Evolutionary conservation across 306 rosid genomes (phyloP).

Genomic region (Arachis hypogaea): DNA sequence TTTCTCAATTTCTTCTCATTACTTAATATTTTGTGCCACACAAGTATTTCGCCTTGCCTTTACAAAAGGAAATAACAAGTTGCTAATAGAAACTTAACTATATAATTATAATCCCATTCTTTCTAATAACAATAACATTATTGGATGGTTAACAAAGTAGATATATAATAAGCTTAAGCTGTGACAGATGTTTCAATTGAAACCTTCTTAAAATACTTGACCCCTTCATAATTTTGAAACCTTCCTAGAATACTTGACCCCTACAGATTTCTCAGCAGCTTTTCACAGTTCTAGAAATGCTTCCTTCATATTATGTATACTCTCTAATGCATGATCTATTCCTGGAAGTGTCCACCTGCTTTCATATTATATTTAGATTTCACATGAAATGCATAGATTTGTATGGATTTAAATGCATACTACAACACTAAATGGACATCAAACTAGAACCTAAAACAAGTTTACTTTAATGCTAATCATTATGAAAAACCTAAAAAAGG

Average conservation of each 20-base stretch:
- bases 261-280: slow-evolving; percentile 48
- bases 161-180: slow-evolving; percentile 53
- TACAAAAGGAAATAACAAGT: not conserved
- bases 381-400: not conserved
- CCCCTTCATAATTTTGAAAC: slow-evolving; percentile 38
- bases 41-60: too few relatives aligned
- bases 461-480: not conserved
- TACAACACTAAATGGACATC: too few relatives aligned
- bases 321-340: slow-evolving; percentile 82
- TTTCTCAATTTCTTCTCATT: not conserved
- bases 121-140: slow-evolving; percentile 28
- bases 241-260: slow-evolving; percentile 46
- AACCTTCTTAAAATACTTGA: too few relatives aligned
- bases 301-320: slow-evolving; percentile 82
- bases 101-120: not conserved
- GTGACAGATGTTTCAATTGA: slow-evolving; percentile 60
- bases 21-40: too few relatives aligned
- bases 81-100: not conserved
- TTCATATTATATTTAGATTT: slow-evolving; percentile 1
- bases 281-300: slow-evolving; percentile 94
- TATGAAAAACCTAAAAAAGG: not conserved
- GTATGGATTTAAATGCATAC: too few relatives aligned
- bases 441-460: too few relatives aligned
- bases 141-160: slow-evolving; percentile 5
- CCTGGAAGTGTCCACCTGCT: slow-evolving; percentile 76